Evolutionary conservation across 2,329 filamentous ascomycete species (phyloP).

Genomic region (Colletotrichum salicis): DNA sequence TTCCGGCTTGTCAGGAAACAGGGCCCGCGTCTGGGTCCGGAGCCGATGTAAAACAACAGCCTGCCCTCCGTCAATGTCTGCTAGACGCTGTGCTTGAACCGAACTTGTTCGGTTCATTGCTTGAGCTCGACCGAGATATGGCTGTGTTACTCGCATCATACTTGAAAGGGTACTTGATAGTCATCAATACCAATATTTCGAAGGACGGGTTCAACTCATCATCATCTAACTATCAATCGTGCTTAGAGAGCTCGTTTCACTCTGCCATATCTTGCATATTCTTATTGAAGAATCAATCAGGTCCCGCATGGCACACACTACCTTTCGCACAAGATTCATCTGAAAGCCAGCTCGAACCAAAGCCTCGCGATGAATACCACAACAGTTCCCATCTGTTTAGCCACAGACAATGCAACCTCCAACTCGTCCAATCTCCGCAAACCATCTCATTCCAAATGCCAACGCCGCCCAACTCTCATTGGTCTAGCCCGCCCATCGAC

Average conservation of each 20-base stretch:
- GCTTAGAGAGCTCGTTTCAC: background rate
- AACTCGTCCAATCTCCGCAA: background rate
- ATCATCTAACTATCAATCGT: background rate
- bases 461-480: background rate
- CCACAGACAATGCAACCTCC: background rate
- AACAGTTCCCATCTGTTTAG: background rate
- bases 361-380: background rate
- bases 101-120: too few relatives aligned
- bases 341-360: background rate
- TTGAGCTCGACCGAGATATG: background rate
- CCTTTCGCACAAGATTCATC: background rate
- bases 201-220: fast-evolving
- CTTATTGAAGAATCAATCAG: background rate
- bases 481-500: slow-evolving; percentile 11
- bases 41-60: background rate
- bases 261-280: background rate
- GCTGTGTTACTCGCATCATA: background rate
- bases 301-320: background rate
- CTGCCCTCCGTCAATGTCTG: fast-evolving
- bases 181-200: background rate
- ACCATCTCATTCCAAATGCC: background rate
- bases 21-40: too few relatives aligned
- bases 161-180: background rate
- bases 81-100: background rate
- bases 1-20: too few relatives aligned